Conservation (phyloP, 1,284 basidiomycete genomes). For the Neonothopanus nambi region DNA sequence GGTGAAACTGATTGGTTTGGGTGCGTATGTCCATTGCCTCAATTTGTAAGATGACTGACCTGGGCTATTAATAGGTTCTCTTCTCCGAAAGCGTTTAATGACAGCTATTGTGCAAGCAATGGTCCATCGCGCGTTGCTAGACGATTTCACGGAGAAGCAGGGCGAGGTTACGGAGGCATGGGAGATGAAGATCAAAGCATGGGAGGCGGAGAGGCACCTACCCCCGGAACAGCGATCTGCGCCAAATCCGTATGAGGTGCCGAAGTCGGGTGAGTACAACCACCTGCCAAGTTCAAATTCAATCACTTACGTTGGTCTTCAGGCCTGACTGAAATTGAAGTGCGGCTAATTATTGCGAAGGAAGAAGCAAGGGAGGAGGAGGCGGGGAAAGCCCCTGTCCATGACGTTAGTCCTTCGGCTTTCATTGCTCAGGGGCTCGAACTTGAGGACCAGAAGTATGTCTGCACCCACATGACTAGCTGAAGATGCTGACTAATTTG, state of each 20-base stretch:
- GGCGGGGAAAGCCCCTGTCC: not conserved
- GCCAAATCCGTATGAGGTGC: conserved; percentile 25
- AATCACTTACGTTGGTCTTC: conserved; percentile 5
- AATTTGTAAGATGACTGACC: conserved; percentile 9
- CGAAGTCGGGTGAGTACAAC: conserved; percentile 4
- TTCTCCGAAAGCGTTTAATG: not conserved
- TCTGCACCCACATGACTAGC: too few species aligned
- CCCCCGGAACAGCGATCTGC: conserved; percentile 6
- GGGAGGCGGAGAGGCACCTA: conserved; percentile 29
- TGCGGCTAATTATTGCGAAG: conserved; percentile 14
- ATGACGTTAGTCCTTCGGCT: not conserved
- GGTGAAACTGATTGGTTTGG: conserved; percentile 20
- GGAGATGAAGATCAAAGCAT: conserved; percentile 21
- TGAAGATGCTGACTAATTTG: not conserved
- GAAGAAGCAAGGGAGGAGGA: conserved; percentile 13
- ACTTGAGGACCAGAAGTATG: conserved; percentile 21
- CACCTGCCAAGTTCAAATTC: not conserved
- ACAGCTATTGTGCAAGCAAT: not conserved
- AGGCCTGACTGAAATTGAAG: conserved; percentile 15
- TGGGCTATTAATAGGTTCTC: not conserved
- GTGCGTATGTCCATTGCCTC: too few species aligned
- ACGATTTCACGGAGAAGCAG: conserved; percentile 1
- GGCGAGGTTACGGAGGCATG: conserved; percentile 15
- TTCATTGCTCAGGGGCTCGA: conserved; percentile 12
- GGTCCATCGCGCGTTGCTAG: not conserved